phyloP scores from a whole-genome alignment of 352 stramenopile genomes.

The Phytophthora pinifolia region DNA sequence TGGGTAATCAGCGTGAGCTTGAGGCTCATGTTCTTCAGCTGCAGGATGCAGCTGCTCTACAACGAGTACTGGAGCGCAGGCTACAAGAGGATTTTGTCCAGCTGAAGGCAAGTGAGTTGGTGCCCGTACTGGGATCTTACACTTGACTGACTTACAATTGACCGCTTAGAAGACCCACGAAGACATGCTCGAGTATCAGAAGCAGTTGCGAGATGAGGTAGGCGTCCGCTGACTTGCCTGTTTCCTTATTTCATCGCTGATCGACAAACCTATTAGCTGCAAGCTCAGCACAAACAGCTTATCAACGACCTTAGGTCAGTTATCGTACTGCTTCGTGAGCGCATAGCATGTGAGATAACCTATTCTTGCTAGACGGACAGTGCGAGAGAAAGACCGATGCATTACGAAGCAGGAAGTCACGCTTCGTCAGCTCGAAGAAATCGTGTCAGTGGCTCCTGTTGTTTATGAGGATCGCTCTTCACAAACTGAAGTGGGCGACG shows the following conservation, averaged over 20 bases:
- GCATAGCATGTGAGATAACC: no score
- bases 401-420: slow-evolving; percentile 44
- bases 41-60: slow-evolving; percentile 29
- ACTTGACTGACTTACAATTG: neutral
- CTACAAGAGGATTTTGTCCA: slow-evolving; percentile 35
- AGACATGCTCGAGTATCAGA: slow-evolving; percentile 45
- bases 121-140: neutral
- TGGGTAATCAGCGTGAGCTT: slow-evolving; percentile 35
- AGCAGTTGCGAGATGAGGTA: slow-evolving; percentile 48
- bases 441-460: slow-evolving; percentile 16
- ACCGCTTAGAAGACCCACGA: slow-evolving; percentile 41
- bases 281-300: slow-evolving; percentile 50
- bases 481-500: slow-evolving; percentile 69
- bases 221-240: neutral
- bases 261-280: slow-evolving; percentile 23
- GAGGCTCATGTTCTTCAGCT: slow-evolving; percentile 47
- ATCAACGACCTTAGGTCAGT: slow-evolving; percentile 57
- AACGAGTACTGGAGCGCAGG: slow-evolving; percentile 31
- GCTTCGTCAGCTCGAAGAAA: slow-evolving; percentile 47
- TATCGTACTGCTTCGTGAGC: no score
- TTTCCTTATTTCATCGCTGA: neutral
- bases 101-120: slow-evolving; percentile 31
- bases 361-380: slow-evolving; percentile 21
- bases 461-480: slow-evolving; percentile 26
- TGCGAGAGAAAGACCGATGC: slow-evolving; percentile 57